Evolutionary conservation across 345 rosid species (phyloP).

Genomic region (Lepidium didymum): DNA sequence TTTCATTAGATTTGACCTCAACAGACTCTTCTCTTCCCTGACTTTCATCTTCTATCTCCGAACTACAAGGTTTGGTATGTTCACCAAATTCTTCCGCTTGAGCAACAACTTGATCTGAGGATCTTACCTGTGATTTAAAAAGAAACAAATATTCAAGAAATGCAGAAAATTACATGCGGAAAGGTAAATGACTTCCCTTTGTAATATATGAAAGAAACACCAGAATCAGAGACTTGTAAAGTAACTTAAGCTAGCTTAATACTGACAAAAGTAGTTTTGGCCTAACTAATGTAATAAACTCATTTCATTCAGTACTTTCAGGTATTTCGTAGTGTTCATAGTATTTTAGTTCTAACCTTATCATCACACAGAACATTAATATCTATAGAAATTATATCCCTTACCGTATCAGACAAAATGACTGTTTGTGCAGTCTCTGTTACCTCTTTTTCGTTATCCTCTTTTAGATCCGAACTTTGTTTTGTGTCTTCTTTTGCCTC

Average conservation of each 20-base stretch:
- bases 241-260: background rate
- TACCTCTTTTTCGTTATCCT: conserved; percentile 10
- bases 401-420: conserved; percentile 40
- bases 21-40: background rate
- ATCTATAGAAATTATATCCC: background rate
- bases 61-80: background rate
- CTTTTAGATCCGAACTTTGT: background rate
- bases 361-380: background rate
- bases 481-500: background rate
- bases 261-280: background rate
- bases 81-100: conserved; percentile 21
- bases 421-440: conserved; percentile 21
- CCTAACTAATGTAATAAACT: background rate
- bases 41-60: conserved; percentile 12
- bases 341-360: background rate
- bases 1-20: background rate
- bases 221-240: background rate
- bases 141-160: background rate
- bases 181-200: background rate
- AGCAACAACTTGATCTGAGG: background rate
- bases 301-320: background rate
- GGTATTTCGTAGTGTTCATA: background rate
- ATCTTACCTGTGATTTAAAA: conserved; percentile 27
- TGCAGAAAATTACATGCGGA: background rate
- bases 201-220: background rate